Evolutionary conservation across 2,329 filamentous ascomycete genomes (phyloP).

Genomic region (Colletotrichum tamarilloi): DNA sequence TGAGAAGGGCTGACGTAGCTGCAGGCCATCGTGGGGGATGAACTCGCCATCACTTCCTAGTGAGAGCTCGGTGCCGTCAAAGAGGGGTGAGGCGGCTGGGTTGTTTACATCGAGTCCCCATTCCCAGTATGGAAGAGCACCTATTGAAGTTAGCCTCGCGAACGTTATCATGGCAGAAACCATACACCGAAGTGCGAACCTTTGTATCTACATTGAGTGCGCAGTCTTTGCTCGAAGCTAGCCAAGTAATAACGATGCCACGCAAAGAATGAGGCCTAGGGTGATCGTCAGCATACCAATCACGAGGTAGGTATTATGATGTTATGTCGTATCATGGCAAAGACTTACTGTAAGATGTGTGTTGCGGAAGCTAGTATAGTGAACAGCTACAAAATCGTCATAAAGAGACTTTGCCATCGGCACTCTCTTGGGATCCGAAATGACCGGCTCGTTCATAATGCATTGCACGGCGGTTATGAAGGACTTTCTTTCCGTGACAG

Average conservation of each 20-base stretch:
- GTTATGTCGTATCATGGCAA: too few relatives aligned
- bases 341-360: slow-evolving; percentile 29
- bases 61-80: slow-evolving; percentile 52
- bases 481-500: slow-evolving; percentile 36
- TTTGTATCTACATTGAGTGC: slow-evolving; percentile 34
- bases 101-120: slow-evolving; percentile 39
- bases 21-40: slow-evolving; percentile 40
- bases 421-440: slow-evolving; percentile 10
- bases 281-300: too few relatives aligned
- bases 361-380: slow-evolving; percentile 25
- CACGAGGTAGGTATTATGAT: too few relatives aligned
- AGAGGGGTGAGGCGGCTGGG: slow-evolving; percentile 48
- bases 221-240: slow-evolving; percentile 32
- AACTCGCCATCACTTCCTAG: slow-evolving; percentile 52
- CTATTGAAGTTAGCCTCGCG: not conserved
- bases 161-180: fast-evolving
- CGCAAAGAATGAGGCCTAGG: slow-evolving; percentile 32
- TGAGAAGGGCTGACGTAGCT: slow-evolving; percentile 30
- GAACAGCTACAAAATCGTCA: slow-evolving; percentile 40
- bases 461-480: slow-evolving; percentile 44
- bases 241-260: slow-evolving; percentile 36
- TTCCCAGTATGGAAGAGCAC: slow-evolving; percentile 38
- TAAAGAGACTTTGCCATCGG: slow-evolving; percentile 38
- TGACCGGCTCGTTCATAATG: slow-evolving; percentile 39
- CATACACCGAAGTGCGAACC: slow-evolving; percentile 12